phyloP scores from a whole-genome alignment of 208 protist genomes.

The Wallacemonas sp. region DNA sequence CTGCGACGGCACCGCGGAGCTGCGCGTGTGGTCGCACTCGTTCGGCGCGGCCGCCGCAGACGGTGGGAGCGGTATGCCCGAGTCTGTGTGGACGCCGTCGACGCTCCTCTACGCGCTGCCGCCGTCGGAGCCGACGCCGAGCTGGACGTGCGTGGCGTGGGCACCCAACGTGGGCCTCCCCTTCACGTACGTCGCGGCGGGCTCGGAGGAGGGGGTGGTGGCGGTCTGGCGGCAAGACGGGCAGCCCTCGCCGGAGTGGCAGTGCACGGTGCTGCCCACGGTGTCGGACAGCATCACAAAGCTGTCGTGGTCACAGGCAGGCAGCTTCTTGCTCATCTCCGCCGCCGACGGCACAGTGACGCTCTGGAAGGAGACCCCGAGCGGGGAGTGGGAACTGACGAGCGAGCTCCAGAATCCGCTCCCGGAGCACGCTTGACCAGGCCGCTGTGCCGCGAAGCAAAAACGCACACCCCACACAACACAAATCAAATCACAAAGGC shows the following conservation, averaged over 20 bases:
- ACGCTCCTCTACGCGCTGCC: conserved; percentile 39
- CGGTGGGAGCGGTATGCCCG: conserved; percentile 22
- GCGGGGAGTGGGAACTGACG: conserved; percentile 60
- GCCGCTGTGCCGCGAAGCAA: too few relatives aligned
- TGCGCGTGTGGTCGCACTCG: conserved; percentile 71
- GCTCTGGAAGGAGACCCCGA: conserved; percentile 74
- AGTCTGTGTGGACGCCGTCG: conserved; percentile 45
- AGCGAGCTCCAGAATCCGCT: conserved; percentile 50
- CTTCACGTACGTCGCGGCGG: conserved; percentile 84
- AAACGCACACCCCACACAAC: too few relatives aligned
- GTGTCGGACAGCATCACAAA: conserved; percentile 55
- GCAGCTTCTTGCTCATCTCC: conserved; percentile 81
- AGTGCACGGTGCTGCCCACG: conserved; percentile 32
- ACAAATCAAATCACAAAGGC: not conserved
- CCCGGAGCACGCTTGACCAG: not conserved
- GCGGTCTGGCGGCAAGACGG: conserved; percentile 84
- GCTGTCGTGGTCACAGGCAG: conserved; percentile 84
- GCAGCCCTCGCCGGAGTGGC: conserved; percentile 43
- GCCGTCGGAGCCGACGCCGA: conserved; percentile 19
- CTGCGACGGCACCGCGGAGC: conserved; percentile 49
- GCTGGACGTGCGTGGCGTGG: conserved; percentile 79
- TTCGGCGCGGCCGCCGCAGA: conserved; percentile 19
- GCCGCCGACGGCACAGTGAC: conserved; percentile 70
- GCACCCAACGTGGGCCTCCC: conserved; percentile 76
- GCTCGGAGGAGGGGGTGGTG: conserved; percentile 73